phyloP scores from a whole-genome alignment of 2,329 filamentous ascomycete species.

The Sporothrix brasiliensis region DNA sequence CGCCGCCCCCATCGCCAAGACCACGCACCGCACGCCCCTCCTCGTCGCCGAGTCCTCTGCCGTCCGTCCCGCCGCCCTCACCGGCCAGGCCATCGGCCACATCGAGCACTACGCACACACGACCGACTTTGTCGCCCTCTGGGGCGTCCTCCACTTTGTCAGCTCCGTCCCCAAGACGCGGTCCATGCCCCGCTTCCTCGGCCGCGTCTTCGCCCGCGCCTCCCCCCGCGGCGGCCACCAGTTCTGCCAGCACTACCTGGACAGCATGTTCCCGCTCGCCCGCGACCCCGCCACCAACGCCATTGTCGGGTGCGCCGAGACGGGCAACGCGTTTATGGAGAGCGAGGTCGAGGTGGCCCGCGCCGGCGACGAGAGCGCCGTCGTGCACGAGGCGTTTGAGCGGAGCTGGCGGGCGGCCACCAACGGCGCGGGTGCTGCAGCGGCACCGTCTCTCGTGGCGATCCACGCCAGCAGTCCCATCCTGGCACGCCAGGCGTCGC shows the following conservation, averaged over 20 bases:
- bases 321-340: conserved; percentile 62
- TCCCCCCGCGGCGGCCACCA: conserved; percentile 59
- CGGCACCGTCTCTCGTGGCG: conserved; percentile 40
- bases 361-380: conserved; percentile 49
- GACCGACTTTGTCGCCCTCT: conserved; percentile 72
- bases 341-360: conserved; percentile 54
- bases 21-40: conserved; percentile 23
- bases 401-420: conserved; percentile 50
- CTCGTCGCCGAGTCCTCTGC: conserved; percentile 42
- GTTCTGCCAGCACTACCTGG: conserved; percentile 63
- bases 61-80: conserved; percentile 45
- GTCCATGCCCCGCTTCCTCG: conserved; percentile 62
- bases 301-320: conserved; percentile 44
- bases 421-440: not conserved
- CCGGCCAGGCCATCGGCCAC: conserved; percentile 62
- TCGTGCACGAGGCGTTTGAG: conserved; percentile 53
- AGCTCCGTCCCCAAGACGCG: conserved; percentile 47
- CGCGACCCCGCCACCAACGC: conserved; percentile 48
- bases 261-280: conserved; percentile 62
- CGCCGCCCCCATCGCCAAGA: not conserved
- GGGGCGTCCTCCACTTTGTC: conserved; percentile 72
- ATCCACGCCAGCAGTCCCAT: conserved; percentile 40
- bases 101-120: conserved; percentile 81
- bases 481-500: conserved; percentile 32
- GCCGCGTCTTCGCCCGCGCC: conserved; percentile 61